Percentiles rank a stretch among this genome's conserved stretches.
Conservation (phyloP, 2,329 filamentous ascomycete genomes). For the Daldinia sp. region DNA sequence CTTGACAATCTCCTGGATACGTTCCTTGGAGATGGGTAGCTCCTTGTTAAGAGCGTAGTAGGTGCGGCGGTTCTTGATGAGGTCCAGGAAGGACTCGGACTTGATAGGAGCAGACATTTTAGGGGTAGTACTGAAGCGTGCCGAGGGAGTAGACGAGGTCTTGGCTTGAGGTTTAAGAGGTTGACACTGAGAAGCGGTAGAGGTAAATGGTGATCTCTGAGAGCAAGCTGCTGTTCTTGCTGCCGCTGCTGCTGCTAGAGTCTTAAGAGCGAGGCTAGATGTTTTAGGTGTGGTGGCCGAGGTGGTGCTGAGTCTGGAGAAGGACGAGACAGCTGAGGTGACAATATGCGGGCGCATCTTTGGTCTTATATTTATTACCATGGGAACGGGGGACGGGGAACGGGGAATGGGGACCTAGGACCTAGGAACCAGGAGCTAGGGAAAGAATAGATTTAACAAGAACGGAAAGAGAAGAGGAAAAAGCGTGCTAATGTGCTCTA, state of each 20-base stretch:
- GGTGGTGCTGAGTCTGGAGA: conserved; percentile 34
- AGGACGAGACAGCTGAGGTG: conserved; percentile 40
- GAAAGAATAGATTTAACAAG: no score
- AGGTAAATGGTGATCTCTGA: conserved; percentile 39
- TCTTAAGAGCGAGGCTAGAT: conserved; percentile 12
- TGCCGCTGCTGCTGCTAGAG: no score
- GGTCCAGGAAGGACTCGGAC: conserved; percentile 65
- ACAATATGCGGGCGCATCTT: conserved; percentile 43
- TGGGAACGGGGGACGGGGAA: background rate
- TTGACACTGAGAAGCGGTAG: conserved; percentile 29
- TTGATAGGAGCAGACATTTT: conserved; percentile 55
- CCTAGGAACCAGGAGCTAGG: no score
- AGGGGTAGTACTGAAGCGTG: conserved; percentile 33
- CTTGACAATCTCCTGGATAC: conserved; percentile 71
- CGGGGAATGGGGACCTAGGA: conserved; percentile 19
- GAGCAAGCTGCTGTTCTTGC: conserved; percentile 35
- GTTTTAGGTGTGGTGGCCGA: conserved; percentile 18
- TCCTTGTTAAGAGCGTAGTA: conserved; percentile 73
- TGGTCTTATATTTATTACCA: conserved; percentile 42
- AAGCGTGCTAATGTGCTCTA: conserved; percentile 4
- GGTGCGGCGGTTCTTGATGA: conserved; percentile 73
- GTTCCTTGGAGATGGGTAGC: conserved; percentile 63
- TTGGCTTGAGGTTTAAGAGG: conserved; percentile 15
- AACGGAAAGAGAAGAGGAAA: conserved; percentile 18
- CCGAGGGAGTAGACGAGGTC: conserved; percentile 8